Conservation (phyloP, 2,329 filamentous ascomycete genomes). For the Trichocomaceae sp. region DNA sequence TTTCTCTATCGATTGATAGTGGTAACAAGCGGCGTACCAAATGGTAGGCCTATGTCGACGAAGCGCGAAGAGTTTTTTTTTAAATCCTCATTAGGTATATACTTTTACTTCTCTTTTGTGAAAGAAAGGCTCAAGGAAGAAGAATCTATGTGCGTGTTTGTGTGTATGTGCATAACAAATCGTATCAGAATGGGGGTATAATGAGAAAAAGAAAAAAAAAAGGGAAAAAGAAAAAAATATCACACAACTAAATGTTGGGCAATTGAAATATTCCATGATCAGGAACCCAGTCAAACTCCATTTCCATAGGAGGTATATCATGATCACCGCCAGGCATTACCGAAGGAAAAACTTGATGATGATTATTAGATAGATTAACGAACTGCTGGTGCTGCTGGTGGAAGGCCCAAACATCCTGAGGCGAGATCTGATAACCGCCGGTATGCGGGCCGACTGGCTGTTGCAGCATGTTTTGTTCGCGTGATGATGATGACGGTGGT, state of each 20-base stretch:
- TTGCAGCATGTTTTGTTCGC: not conserved
- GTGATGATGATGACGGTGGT: not conserved
- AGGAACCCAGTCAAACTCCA: conserved; percentile 16
- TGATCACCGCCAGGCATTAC: not conserved
- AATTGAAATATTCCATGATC: conserved; percentile 13
- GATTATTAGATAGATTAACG: not conserved
- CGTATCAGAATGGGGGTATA: not conserved
- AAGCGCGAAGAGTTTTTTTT: no score
- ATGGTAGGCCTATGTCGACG: no score
- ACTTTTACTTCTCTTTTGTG: not conserved
- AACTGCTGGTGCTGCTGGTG: conserved; percentile 4
- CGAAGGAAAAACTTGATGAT: not conserved
- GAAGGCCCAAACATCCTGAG: conserved; percentile 4
- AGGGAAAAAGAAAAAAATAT: not conserved
- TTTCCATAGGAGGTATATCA: conserved; percentile 9
- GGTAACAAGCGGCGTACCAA: no score
- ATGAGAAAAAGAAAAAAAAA: not conserved
- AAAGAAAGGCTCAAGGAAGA: not conserved
- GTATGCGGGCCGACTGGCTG: not conserved
- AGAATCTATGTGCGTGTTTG: not conserved
- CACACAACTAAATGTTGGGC: conserved; percentile 5
- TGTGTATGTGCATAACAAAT: not conserved
- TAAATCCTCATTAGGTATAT: no score
- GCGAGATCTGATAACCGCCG: not conserved
- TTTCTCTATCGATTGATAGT: no score